Evolutionary conservation across 1,284 basidiomycete species (phyloP).

Genomic region (Rhodotorula sp.): DNA sequence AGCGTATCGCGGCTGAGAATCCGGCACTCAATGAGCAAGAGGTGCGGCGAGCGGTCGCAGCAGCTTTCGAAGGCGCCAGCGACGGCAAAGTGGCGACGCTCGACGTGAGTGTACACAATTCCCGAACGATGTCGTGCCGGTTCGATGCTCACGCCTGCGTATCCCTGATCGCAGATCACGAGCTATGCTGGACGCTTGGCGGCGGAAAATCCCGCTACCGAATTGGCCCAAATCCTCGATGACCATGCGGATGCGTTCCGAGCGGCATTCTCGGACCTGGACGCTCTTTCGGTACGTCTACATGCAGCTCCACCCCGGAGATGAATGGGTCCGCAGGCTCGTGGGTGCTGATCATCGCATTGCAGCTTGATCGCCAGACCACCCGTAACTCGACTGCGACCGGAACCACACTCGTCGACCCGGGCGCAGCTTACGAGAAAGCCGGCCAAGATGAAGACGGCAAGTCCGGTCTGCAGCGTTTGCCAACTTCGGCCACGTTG

Average conservation of each 20-base stretch:
- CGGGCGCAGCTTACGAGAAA: conserved; percentile 5
- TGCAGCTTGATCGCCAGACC: conserved; percentile 2
- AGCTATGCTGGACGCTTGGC: conserved; percentile 26
- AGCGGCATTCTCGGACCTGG: background rate
- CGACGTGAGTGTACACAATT: conserved; percentile 3
- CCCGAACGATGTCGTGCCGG: background rate
- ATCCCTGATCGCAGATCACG: background rate
- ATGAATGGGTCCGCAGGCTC: background rate
- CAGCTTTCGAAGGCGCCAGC: conserved; percentile 16
- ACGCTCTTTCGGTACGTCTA: background rate
- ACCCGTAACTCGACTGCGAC: conserved; percentile 5
- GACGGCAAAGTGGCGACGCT: conserved; percentile 7
- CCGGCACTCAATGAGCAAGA: background rate
- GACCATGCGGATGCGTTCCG: conserved; percentile 4
- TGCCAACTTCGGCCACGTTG: background rate
- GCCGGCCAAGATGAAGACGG: conserved; percentile 1
- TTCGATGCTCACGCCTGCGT: background rate
- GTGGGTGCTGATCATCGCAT: background rate
- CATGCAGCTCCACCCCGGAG: background rate
- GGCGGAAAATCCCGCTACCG: conserved; percentile 26
- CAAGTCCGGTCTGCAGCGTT: background rate
- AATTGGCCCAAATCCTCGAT: conserved; percentile 16
- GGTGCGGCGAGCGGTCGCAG: conserved; percentile 1
- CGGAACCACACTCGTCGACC: conserved; percentile 24
- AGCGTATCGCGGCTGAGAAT: conserved; percentile 27